Conservation (phyloP, 2,329 filamentous ascomycete species). For the Dryadomyces quercivorus region DNA sequence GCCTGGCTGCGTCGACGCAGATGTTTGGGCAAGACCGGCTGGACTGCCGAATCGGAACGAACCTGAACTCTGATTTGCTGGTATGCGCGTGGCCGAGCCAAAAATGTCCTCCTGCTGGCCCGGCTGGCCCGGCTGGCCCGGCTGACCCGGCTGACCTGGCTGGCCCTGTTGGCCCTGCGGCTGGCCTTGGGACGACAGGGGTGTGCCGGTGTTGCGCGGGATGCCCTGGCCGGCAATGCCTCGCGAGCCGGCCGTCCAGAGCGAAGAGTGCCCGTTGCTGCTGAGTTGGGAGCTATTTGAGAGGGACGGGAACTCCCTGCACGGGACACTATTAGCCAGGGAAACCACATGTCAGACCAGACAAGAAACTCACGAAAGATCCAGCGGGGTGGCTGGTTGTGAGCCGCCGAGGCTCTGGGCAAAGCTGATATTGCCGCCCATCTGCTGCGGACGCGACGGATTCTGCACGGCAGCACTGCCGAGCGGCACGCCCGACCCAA, state of each 20-base stretch:
- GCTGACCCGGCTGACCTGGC: too few relatives aligned
- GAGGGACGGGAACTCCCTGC: slow-evolving; percentile 53
- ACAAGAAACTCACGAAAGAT: slow-evolving; percentile 44
- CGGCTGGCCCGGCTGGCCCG: too few relatives aligned
- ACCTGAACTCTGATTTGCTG: slow-evolving; percentile 24
- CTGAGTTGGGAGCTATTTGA: slow-evolving; percentile 47
- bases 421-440: slow-evolving; percentile 50
- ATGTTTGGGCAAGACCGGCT: slow-evolving; percentile 19
- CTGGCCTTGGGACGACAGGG: slow-evolving; percentile 25
- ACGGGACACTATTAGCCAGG: slow-evolving; percentile 6
- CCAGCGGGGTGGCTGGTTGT: slow-evolving; percentile 48
- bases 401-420: slow-evolving; percentile 53
- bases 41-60: slow-evolving; percentile 44
- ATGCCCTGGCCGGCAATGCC: slow-evolving; percentile 32
- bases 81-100: slow-evolving; percentile 23
- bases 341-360: not conserved
- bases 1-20: slow-evolving; percentile 34
- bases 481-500: slow-evolving; percentile 50
- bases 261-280: slow-evolving; percentile 33
- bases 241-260: slow-evolving; percentile 42
- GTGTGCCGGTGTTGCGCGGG: slow-evolving; percentile 38
- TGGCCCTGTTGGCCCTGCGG: slow-evolving; percentile 18
- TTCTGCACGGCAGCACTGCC: slow-evolving; percentile 39
- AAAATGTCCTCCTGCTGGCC: slow-evolving; percentile 37
- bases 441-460: slow-evolving; percentile 29